Evolutionary conservation across 1,284 basidiomycete species (phyloP).

Genomic region (Coniferiporia sulphurascens): DNA sequence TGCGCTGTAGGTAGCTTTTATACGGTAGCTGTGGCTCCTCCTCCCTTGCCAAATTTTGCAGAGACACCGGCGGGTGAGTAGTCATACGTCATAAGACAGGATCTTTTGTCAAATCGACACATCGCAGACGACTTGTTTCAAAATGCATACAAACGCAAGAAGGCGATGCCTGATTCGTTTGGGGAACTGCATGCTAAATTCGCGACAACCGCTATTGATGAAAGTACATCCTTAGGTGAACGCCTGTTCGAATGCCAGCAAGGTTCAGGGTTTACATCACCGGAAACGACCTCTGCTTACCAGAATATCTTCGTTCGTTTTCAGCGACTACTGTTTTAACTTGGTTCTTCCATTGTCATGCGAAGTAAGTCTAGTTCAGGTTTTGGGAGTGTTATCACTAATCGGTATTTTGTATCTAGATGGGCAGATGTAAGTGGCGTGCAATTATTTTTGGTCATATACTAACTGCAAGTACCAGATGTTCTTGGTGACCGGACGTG

Average conservation of each 20-base stretch:
- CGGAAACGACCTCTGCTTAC: background rate
- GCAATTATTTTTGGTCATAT: conserved; percentile 13
- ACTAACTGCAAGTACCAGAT: conserved; percentile 37
- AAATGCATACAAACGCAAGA: conserved; percentile 40
- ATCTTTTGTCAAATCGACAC: background rate
- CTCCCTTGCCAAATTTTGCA: conserved; percentile 44
- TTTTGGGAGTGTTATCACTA: background rate
- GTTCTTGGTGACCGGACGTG: conserved; percentile 49
- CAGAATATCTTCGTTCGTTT: conserved; percentile 1
- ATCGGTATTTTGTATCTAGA: background rate
- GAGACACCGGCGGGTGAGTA: conserved; percentile 42
- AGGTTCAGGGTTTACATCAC: conserved; percentile 34
- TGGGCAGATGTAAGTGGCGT: conserved; percentile 14
- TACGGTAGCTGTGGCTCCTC: conserved; percentile 51
- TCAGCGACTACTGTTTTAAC: conserved; percentile 57
- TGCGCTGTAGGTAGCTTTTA: conserved; percentile 70
- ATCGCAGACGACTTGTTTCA: conserved; percentile 49
- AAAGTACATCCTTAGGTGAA: conserved; percentile 45
- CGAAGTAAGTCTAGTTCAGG: conserved; percentile 39
- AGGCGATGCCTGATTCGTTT: conserved; percentile 52
- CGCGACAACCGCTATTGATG: conserved; percentile 48
- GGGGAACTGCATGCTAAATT: conserved; percentile 60
- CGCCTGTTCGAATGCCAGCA: conserved; percentile 58
- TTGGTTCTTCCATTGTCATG: conserved; percentile 71
- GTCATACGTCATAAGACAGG: conserved; percentile 18